Evolutionary conservation across 2,329 filamentous ascomycete genomes (phyloP).

Genomic region (Nemania serpens): DNA sequence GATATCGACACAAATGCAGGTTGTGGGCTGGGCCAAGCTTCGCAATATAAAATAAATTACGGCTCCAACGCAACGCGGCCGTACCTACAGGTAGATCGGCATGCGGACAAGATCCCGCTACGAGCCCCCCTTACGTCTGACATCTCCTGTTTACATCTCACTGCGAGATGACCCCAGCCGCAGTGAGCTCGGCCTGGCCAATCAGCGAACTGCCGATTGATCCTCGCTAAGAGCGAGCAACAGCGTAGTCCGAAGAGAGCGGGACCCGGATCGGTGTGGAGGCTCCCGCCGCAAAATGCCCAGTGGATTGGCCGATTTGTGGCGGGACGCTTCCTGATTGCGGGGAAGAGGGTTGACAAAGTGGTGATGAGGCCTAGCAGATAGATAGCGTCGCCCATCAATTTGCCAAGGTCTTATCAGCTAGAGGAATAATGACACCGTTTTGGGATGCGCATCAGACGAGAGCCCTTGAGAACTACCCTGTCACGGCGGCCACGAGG

Average conservation of each 20-base stretch:
- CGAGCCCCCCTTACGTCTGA: slow-evolving; percentile 5
- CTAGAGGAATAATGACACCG: slow-evolving; percentile 29
- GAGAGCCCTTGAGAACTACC: not conserved
- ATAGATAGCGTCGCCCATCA: slow-evolving; percentile 3
- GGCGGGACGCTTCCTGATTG: slow-evolving; percentile 25
- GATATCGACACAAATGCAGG: slow-evolving; percentile 13
- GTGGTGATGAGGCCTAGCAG: slow-evolving; percentile 14
- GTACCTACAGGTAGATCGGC: slow-evolving; percentile 28
- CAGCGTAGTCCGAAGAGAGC: slow-evolving; percentile 14
- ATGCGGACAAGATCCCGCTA: slow-evolving; percentile 10
- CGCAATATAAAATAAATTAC: slow-evolving; percentile 34
- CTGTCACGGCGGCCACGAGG: not conserved
- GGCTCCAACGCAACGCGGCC: slow-evolving; percentile 18
- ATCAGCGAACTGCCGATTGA: slow-evolving; percentile 40
- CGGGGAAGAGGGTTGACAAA: slow-evolving; percentile 29
- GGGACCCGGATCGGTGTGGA: slow-evolving; percentile 27
- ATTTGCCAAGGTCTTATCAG: slow-evolving; percentile 27
- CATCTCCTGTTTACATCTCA: slow-evolving; percentile 22
- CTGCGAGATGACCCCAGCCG: slow-evolving; percentile 32
- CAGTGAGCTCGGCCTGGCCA: slow-evolving; percentile 23
- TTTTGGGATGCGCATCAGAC: not conserved
- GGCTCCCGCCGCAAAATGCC: slow-evolving; percentile 21
- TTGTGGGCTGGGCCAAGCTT: slow-evolving; percentile 12
- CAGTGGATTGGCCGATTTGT: slow-evolving; percentile 17
- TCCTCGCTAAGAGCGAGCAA: slow-evolving; percentile 21